Conservation (phyloP, 2,329 filamentous ascomycete genomes). For the Drechslerella dactyloides region DNA sequence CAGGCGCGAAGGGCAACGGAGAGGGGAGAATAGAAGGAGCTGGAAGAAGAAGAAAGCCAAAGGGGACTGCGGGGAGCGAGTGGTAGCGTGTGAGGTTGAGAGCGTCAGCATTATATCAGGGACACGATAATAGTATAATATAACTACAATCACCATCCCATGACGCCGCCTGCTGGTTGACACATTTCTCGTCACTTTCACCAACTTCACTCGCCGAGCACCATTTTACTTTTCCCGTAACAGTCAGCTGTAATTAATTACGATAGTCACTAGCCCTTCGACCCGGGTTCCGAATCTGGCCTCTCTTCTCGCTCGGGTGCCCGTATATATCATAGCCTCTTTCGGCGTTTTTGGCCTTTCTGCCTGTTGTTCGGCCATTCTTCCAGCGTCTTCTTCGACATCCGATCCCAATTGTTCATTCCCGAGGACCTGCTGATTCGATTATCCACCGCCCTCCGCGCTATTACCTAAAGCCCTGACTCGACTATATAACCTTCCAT, state of each 20-base stretch:
- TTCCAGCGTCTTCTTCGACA: too few species aligned
- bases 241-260: not conserved
- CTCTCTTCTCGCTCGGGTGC: slow-evolving; percentile 7
- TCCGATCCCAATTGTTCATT: too few species aligned
- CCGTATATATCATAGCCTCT: slow-evolving; percentile 6
- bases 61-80: not conserved
- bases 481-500: not conserved
- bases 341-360: slow-evolving; percentile 1
- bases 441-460: too few species aligned
- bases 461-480: too few species aligned
- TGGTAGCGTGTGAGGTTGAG: too few species aligned
- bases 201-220: not conserved
- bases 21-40: not conserved
- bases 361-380: not conserved
- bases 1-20: slow-evolving; percentile 1
- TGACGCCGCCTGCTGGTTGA: slow-evolving; percentile 2
- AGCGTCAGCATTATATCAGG: too few species aligned
- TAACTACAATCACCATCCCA: not conserved
- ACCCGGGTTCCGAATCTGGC: not conserved
- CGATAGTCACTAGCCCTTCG: not conserved
- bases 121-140: too few species aligned
- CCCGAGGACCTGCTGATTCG: too few species aligned
- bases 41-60: not conserved
- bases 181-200: slow-evolving; percentile 8
- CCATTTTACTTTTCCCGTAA: not conserved